These are phyloP conservation scores for Malassezia japonica DNA, from an alignment of 1,284 basidiomycete species.

Conservation along the genomic window DNA sequence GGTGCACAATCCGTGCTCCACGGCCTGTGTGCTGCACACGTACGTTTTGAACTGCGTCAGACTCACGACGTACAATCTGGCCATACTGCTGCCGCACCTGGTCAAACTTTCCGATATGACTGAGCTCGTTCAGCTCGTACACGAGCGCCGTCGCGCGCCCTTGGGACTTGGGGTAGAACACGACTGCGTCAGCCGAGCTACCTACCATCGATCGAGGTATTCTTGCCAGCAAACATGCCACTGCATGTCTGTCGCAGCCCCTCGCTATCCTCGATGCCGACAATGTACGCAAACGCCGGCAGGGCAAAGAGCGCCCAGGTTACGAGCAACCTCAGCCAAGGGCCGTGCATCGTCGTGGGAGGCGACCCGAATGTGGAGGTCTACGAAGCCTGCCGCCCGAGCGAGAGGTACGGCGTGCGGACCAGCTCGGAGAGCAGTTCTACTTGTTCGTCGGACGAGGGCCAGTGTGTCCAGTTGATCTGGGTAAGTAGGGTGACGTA, in stretches of 20 bases:
- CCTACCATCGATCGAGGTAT: slow-evolving; percentile 75
- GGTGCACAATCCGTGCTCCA: slow-evolving; percentile 23
- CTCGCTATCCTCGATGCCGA: slow-evolving; percentile 54
- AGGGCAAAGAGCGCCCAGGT: neutral
- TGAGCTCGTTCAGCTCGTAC: slow-evolving; percentile 84
- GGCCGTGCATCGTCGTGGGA: neutral
- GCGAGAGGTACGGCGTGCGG: neutral
- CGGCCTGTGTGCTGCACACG: slow-evolving; percentile 50
- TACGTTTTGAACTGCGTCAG: slow-evolving; percentile 55
- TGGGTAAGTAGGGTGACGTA: neutral
- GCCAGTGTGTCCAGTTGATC: slow-evolving; percentile 1
- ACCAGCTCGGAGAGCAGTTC: neutral
- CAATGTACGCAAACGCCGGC: slow-evolving; percentile 22
- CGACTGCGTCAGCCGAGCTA: slow-evolving; percentile 54
- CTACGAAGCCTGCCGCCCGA: neutral
- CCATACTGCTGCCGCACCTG: slow-evolving; percentile 15
- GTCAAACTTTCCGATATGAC: slow-evolving; percentile 63
- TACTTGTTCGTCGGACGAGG: neutral
- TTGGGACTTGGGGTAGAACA: slow-evolving; percentile 64
- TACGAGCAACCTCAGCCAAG: neutral
- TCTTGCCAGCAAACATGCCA: slow-evolving; percentile 76
- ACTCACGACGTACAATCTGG: neutral
- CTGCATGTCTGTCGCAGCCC: slow-evolving; percentile 70
- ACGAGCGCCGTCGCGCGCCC: slow-evolving; percentile 90
- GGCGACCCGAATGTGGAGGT: neutral